A percentile compares a stretch with the other conserved stretches of the same genome.
These are phyloP conservation scores for Fraxinus baroniana DNA, from an alignment of 305 asterid genomes.

Conservation along the genomic window DNA sequence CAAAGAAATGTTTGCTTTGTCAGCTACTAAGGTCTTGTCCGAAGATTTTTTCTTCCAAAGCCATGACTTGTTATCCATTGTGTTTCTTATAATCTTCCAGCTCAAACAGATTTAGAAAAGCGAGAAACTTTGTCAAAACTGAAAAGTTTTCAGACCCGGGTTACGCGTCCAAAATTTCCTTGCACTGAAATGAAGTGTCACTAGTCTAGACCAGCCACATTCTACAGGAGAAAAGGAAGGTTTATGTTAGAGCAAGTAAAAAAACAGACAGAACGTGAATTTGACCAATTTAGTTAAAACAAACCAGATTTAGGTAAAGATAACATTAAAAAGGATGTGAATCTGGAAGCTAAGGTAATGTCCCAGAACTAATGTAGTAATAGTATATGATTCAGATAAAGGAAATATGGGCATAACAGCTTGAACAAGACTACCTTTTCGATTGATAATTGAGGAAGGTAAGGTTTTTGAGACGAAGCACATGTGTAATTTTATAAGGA, in stretches of 20 bases:
- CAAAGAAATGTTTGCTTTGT: conserved; percentile 44
- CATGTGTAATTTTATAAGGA: neutral
- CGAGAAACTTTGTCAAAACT: conserved; percentile 8
- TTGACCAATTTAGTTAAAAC: neutral
- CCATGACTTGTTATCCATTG: conserved; percentile 78
- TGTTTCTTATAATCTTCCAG: conserved; percentile 24
- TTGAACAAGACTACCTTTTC: neutral
- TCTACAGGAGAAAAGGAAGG: neutral
- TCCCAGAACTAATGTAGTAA: neutral
- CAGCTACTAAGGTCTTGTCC: conserved; percentile 56
- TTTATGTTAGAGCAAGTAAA: neutral
- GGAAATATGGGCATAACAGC: neutral
- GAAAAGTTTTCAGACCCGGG: neutral
- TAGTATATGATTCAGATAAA: neutral
- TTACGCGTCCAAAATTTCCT: neutral
- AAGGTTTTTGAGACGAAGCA: neutral
- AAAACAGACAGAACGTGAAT: neutral
- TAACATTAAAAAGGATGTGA: neutral
- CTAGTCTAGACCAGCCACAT: neutral
- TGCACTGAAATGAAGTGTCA: neutral
- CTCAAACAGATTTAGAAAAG: conserved; percentile 12
- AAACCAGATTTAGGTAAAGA: neutral
- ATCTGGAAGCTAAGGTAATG: neutral
- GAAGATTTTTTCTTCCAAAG: conserved; percentile 76
- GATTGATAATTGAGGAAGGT: neutral